Conservation (phyloP, 179 eudicot genomes). For the Corrigiola litoralis region DNA sequence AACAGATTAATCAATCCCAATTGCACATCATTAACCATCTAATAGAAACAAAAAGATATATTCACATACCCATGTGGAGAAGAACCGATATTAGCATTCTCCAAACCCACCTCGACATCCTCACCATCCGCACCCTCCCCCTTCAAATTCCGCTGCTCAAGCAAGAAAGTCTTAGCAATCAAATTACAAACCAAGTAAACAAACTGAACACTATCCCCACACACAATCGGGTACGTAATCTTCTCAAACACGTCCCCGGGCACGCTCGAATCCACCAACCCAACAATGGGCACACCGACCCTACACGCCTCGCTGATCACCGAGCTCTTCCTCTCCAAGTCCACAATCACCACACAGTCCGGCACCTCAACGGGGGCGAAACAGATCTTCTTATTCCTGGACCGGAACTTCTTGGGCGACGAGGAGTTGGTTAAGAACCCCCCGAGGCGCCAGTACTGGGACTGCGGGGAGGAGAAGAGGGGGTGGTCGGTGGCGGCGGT, state of each 20-base stretch:
- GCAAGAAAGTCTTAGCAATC: conserved; percentile 78
- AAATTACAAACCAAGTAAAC: conserved; percentile 87
- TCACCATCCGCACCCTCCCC: background rate
- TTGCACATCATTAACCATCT: no score
- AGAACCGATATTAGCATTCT: no score
- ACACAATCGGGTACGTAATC: conserved; percentile 81
- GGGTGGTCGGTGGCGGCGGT: conserved; percentile 40
- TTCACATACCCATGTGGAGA: no score
- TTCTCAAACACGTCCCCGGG: conserved; percentile 47
- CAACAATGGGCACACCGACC: conserved; percentile 75
- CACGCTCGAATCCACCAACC: conserved; percentile 68
- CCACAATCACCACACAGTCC: conserved; percentile 79
- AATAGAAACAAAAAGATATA: no score
- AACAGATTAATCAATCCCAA: no score
- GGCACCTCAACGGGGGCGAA: conserved; percentile 54
- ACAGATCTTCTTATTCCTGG: conserved; percentile 62
- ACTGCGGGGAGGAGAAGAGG: conserved; percentile 18
- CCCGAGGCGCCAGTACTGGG: conserved; percentile 52
- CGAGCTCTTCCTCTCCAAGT: conserved; percentile 57
- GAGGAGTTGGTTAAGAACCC: conserved; percentile 76
- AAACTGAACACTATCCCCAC: conserved; percentile 80
- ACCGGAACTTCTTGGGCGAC: conserved; percentile 74
- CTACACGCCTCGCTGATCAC: conserved; percentile 63
- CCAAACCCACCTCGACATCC: background rate
- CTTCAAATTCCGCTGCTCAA: conserved; percentile 45